A percentile compares a stretch with the other conserved stretches of the same genome.
Evolutionary conservation across 2,329 filamentous ascomycete species (phyloP).

Genomic region (Teratosphaeria viscida): DNA sequence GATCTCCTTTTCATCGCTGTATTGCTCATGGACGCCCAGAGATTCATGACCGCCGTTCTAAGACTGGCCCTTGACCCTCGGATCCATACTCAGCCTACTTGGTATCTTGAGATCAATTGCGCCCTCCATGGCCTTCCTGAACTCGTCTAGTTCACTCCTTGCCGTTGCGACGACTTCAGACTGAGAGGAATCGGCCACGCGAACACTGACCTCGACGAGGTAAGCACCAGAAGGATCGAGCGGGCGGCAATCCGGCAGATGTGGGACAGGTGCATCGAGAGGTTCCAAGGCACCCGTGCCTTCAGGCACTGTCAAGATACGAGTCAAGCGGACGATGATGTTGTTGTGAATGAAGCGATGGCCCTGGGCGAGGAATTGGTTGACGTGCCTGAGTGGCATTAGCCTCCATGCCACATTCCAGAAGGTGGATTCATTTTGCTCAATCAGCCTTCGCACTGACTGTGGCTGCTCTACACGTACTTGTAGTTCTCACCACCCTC

Average conservation of each 20-base stretch:
- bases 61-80: constrained; percentile 37
- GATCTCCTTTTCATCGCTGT: not conserved
- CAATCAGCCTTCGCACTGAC: not conserved
- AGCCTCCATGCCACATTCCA: not conserved
- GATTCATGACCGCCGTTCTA: not conserved
- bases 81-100: constrained; percentile 50
- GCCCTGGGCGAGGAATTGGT: constrained; percentile 47
- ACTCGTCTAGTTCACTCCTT: constrained; percentile 43
- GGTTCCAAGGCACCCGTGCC: constrained; percentile 10
- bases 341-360: constrained; percentile 49
- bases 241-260: constrained; percentile 35
- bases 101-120: constrained; percentile 47
- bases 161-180: constrained; percentile 44
- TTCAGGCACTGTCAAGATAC: constrained; percentile 35
- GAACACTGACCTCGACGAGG: constrained; percentile 47
- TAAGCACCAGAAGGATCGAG: constrained; percentile 49
- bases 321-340: constrained; percentile 46
- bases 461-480: constrained; percentile 3
- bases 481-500: constrained; percentile 11
- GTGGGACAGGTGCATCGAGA: constrained; percentile 28
- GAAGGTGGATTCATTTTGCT: not conserved
- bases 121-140: constrained; percentile 47
- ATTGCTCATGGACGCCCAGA: not conserved
- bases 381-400: constrained; percentile 16
- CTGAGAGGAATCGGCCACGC: constrained; percentile 45